A percentile compares a stretch with the other conserved stretches of the same genome.
Conservation (phyloP, 2,329 filamentous ascomycete species). For the Aspergillus unguis region DNA sequence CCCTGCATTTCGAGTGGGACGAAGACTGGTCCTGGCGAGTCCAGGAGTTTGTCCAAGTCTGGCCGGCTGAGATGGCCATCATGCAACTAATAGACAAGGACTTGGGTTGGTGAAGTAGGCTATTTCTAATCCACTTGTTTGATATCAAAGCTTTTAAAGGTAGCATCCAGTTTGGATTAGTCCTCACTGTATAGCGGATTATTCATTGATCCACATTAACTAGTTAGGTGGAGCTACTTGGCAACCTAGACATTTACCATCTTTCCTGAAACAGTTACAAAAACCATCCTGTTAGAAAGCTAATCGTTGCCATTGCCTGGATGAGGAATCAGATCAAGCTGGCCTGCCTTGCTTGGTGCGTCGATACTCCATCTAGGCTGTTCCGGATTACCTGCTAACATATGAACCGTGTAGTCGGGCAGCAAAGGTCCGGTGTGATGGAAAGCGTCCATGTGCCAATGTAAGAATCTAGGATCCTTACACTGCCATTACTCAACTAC, state of each 20-base stretch:
- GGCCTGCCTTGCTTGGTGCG: constrained; percentile 21
- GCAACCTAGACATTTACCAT: no score
- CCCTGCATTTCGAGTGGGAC: constrained; percentile 21
- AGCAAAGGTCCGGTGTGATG: constrained; percentile 24
- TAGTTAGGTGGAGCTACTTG: no score
- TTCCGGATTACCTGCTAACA: neutral
- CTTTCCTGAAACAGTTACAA: no score
- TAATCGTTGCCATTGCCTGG: no score
- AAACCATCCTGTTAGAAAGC: no score
- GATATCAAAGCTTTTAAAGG: neutral
- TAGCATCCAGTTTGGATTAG: no score
- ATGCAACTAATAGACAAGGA: constrained; percentile 30
- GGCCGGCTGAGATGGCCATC: constrained; percentile 26
- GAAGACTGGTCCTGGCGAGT: constrained; percentile 29
- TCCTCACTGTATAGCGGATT: no score
- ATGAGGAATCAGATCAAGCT: constrained; percentile 11
- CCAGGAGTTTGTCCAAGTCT: constrained; percentile 28
- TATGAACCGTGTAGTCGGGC: constrained; percentile 14
- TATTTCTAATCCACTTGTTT: neutral
- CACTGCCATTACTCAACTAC: neutral
- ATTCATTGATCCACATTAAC: no score
- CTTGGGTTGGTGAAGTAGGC: constrained; percentile 9
- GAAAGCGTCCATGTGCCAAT: constrained; percentile 19
- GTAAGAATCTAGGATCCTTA: constrained; percentile 8
- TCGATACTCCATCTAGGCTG: neutral